These are phyloP conservation scores for Salix suchowensis DNA, from an alignment of 345 rosid genomes.

Conservation along the genomic window DNA sequence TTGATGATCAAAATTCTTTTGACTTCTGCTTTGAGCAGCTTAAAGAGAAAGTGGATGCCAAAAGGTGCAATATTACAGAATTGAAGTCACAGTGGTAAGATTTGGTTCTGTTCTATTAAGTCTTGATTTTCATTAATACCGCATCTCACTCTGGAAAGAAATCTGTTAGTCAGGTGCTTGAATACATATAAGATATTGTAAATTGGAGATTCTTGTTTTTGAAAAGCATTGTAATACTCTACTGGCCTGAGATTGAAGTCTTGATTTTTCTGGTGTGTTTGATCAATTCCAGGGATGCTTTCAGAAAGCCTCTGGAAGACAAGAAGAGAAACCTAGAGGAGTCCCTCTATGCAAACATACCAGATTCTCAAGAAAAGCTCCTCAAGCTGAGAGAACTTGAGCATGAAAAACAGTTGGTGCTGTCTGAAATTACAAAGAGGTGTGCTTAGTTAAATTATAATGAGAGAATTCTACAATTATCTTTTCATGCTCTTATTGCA, in stretches of 20 bases:
- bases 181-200: not conserved
- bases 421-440: slow-evolving; percentile 59
- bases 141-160: not conserved
- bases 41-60: slow-evolving; percentile 36
- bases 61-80: slow-evolving; percentile 37
- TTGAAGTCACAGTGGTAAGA: slow-evolving; percentile 53
- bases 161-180: not conserved
- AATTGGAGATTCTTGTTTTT: not conserved
- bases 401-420: slow-evolving; percentile 40
- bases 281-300: slow-evolving; percentile 45
- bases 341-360: slow-evolving; percentile 43
- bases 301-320: slow-evolving; percentile 45
- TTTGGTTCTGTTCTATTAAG: not conserved
- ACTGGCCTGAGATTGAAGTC: not conserved
- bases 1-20: slow-evolving; percentile 39
- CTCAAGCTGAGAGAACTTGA: slow-evolving; percentile 53
- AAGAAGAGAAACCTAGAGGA: slow-evolving; percentile 56
- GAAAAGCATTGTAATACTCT: no score
- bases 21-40: slow-evolving; percentile 52
- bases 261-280: slow-evolving; percentile 1
- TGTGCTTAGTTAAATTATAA: slow-evolving; percentile 11
- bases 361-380: slow-evolving; percentile 51
- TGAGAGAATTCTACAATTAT: not conserved
- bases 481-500: not conserved
- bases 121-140: not conserved